These are phyloP conservation scores for Syzygium aqueum DNA, from an alignment of 345 rosid genomes.

Conservation along the genomic window DNA sequence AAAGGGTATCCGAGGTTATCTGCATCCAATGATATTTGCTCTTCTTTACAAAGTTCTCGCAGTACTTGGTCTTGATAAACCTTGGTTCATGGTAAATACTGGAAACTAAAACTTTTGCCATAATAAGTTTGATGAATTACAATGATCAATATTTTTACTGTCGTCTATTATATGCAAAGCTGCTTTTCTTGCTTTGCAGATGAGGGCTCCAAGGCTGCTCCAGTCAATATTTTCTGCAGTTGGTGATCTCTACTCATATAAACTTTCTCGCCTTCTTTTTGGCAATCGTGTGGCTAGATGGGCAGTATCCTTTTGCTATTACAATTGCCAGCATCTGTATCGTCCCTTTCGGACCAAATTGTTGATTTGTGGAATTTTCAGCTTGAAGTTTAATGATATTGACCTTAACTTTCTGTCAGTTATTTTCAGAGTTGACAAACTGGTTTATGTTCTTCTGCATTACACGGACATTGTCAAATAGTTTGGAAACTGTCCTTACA, in stretches of 20 bases:
- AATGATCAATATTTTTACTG: not conserved
- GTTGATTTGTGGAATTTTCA: not conserved
- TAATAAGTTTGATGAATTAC: not conserved
- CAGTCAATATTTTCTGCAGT: conserved; percentile 79
- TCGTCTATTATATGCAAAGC: not conserved
- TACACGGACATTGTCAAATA: conserved; percentile 83
- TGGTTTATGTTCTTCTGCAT: conserved; percentile 93
- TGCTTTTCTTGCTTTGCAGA: conserved; percentile 26
- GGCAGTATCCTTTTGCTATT: conserved; percentile 66
- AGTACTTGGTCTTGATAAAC: conserved; percentile 57
- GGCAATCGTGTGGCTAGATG: conserved; percentile 53
- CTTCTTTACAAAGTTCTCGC: conserved; percentile 58
- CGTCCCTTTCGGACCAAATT: not conserved
- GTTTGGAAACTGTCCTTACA: conserved; percentile 87
- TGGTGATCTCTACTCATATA: conserved; percentile 82
- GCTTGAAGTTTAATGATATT: not conserved
- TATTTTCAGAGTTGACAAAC: conserved; percentile 70
- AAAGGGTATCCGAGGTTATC: conserved; percentile 78
- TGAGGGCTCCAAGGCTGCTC: conserved; percentile 60
- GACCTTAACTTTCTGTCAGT: conserved; percentile 52
- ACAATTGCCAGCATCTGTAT: not conserved
- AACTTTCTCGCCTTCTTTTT: conserved; percentile 48
- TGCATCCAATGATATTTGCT: conserved; percentile 83
- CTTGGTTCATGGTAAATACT: conserved; percentile 55
- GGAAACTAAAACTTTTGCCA: not conserved